Base-by-base conservation (phyloP, 1,284 basidiomycete genomes). In the Sporisorium sorghi region DNA sequence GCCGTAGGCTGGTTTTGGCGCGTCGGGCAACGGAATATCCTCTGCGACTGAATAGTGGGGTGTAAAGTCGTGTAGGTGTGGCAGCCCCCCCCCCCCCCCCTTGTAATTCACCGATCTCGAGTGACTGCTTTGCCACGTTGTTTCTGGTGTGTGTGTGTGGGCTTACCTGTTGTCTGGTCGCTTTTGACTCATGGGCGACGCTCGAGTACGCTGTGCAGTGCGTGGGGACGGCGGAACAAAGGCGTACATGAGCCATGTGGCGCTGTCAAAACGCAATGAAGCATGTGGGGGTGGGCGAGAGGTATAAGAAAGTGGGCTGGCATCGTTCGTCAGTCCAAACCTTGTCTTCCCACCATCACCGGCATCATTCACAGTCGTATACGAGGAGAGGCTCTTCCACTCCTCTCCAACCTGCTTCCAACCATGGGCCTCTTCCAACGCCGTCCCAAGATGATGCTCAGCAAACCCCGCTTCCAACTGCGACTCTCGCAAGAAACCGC, bases 401-500 rank as follows among this genome's bases (percentile, higher is more conserved):
- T 12, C 32, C 26, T 21, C 28, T 9, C 32, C 6, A 15, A 47
- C 26, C 7, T n/a, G 17, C 23, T 48, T 21, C n/a, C n/a, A 19
- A 43, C 15, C 28, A 50, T 58, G 56, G 30, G 47, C 23, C 21
- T 58, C 26, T 33, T 56, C 24, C 33, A 47, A 19, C 44, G 44
- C 15, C 44, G 51, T 4, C 33, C 44, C 24, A 39, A 30, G n/a
- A 14, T 53, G 30, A 19, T 30, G 8, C 19, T 56, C 7, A 37
- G 47, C n/a, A 44, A 24, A 14, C 40, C 42, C 12, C 28, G 56
- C 37, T 56, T 56, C 40, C 48, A 26, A 12, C 56, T 65, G 23
- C 35, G 50, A 0, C 62, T 65, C 37, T 65, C 62, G n/a, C 64
- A 66, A 53, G 64, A 59, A 21, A 66, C 64, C 15, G 58, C 64